phyloP scores from a whole-genome alignment of 1,139 yeast species.

The Ashbya aceris region DNA sequence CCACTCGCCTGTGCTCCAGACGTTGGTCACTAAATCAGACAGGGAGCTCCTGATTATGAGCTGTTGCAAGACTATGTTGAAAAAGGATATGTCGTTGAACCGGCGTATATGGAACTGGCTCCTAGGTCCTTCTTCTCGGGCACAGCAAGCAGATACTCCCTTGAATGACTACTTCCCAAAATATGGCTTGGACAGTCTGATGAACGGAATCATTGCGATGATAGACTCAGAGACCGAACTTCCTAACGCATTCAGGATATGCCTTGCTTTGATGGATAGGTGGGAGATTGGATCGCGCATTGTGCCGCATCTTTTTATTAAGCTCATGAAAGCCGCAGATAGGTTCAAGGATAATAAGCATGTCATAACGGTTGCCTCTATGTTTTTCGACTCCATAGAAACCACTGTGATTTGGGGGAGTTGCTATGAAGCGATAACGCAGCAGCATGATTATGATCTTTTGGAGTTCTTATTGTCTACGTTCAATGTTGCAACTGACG shows the following conservation, averaged over 20 bases:
- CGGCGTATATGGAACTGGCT: constrained; percentile 90
- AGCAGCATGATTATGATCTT: constrained; percentile 33
- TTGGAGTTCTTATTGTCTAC: constrained; percentile 50
- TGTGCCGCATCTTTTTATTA: constrained; percentile 60
- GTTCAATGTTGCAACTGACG: constrained; percentile 66
- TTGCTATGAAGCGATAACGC: constrained; percentile 36
- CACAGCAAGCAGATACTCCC: constrained; percentile 7
- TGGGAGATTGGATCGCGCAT: constrained; percentile 84
- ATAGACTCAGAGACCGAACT: constrained; percentile 32
- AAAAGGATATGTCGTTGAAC: constrained; percentile 87
- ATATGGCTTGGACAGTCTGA: constrained; percentile 45
- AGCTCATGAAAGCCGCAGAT: constrained; percentile 42
- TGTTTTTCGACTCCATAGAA: constrained; percentile 81
- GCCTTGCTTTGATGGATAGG: constrained; percentile 70
- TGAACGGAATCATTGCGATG: constrained; percentile 44
- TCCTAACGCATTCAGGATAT: constrained; percentile 45
- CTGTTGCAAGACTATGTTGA: constrained; percentile 59
- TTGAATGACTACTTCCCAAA: constrained; percentile 45
- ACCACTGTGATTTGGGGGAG: constrained; percentile 69
- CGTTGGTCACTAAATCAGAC: constrained; percentile 42
- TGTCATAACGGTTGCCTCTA: constrained; percentile 48
- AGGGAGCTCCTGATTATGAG: constrained; percentile 49
- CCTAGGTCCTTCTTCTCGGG: constrained; percentile 48
- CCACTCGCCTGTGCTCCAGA: constrained; percentile 47
- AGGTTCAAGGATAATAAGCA: constrained; percentile 30